These are phyloP conservation scores for Aphanomyces cochlioides DNA, from an alignment of 352 stramenopile species.

Conservation along the genomic window DNA sequence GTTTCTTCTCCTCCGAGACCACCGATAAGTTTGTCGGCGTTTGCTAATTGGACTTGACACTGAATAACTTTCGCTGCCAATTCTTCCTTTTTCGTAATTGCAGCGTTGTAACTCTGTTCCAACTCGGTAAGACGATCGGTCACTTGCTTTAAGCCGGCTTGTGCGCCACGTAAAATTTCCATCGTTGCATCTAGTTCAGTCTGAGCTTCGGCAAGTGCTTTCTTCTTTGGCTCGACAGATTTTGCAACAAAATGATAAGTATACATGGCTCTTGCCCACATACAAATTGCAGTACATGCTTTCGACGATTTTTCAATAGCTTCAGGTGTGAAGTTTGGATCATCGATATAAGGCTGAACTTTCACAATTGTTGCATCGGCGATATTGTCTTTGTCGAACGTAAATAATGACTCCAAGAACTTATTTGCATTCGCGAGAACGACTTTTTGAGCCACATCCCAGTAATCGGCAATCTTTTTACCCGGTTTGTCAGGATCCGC, in stretches of 20 bases:
- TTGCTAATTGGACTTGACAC: conserved; percentile 86
- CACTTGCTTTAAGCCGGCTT: conserved; percentile 76
- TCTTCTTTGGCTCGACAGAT: conserved; percentile 72
- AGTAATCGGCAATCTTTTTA: conserved; percentile 92
- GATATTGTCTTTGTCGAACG: conserved; percentile 94
- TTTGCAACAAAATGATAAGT: conserved; percentile 84
- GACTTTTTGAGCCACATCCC: conserved; percentile 85
- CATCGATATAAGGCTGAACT: conserved; percentile 80
- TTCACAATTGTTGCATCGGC: conserved; percentile 83
- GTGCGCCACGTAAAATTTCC: conserved; percentile 43
- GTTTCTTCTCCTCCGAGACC: conserved; percentile 79
- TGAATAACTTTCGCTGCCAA: conserved; percentile 84
- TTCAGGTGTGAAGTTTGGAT: conserved; percentile 87
- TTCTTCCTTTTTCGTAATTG: conserved; percentile 88
- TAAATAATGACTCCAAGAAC: conserved; percentile 85
- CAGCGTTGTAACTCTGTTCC: conserved; percentile 78
- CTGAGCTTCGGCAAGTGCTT: conserved; percentile 53
- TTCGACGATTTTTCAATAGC: conserved; percentile 91
- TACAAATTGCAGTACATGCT: conserved; percentile 88
- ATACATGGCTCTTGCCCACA: conserved; percentile 83
- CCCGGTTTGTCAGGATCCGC: conserved; percentile 79
- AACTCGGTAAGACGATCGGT: conserved; percentile 80
- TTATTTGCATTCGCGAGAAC: conserved; percentile 91
- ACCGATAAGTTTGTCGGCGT: conserved; percentile 81
- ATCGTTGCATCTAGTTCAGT: conserved; percentile 56